A percentile compares a stretch with the other conserved stretches of the same genome.
Evolutionary conservation across 176 grass and related monocot species (phyloP).

Genomic region (Olyra latifolia): DNA sequence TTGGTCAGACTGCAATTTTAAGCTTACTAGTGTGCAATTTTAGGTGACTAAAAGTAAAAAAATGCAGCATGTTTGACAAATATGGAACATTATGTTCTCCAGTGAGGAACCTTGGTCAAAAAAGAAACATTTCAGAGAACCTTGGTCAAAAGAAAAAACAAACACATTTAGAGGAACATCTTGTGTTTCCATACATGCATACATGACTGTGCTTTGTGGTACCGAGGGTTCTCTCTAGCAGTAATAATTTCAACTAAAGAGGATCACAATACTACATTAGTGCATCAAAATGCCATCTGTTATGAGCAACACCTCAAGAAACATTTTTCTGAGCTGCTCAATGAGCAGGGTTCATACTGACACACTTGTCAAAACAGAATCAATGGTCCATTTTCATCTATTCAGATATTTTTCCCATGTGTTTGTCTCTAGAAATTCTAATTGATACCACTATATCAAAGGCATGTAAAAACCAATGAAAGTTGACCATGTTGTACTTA

Average conservation of each 20-base stretch:
- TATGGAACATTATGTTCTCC: too few relatives aligned
- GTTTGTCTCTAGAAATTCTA: background rate
- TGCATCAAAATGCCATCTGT: background rate
- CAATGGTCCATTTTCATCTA: background rate
- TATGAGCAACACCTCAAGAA: background rate
- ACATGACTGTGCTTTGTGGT: too few relatives aligned
- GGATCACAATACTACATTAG: background rate
- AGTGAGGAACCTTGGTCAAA: too few relatives aligned
- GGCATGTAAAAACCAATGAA: background rate
- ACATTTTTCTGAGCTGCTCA: background rate
- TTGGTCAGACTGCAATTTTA: too few relatives aligned
- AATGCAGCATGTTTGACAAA: too few relatives aligned
- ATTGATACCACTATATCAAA: constrained; percentile 2
- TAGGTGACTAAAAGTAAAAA: too few relatives aligned
- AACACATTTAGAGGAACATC: too few relatives aligned
- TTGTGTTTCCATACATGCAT: too few relatives aligned
- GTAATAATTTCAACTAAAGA: background rate
- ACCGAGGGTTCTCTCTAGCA: background rate
- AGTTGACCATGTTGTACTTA: background rate
- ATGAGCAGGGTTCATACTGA: background rate
- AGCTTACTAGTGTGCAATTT: too few relatives aligned
- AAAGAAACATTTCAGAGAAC: too few relatives aligned
- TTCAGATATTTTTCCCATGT: background rate
- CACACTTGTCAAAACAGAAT: background rate
- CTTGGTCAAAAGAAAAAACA: too few relatives aligned